Evolutionary conservation across 352 stramenopile species (phyloP), one percentile per base, ranked within the genome.

Genomic region (Phytophthora syringae): DNA sequence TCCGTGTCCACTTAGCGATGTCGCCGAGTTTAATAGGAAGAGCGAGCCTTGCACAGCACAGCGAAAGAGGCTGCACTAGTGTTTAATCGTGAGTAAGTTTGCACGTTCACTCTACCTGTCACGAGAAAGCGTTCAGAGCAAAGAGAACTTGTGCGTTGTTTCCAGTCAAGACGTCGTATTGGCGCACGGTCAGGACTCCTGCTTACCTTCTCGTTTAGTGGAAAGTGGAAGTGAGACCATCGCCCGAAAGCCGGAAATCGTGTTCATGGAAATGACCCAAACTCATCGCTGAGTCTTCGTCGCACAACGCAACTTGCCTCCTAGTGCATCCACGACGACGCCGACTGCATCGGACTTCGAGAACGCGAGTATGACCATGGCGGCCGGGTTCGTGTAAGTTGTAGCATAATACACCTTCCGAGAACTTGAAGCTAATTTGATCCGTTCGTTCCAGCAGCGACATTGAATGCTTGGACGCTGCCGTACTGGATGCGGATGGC

Each of bases 381-480:
- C 49, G 12, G 27, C 37, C 20, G 63, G 42, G 21, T 56, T 66
- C 32, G 36, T 71, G 63, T 71, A 24, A 11, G 21, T 32, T 30
- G 2, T 18, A 5, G 22, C 22, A 15, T 3, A 7, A 1, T 13
- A n/a, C n/a, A n/a, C n/a, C 13, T 36, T 16, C 34, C 30, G 6
- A 30, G 16, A 37, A 37, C 1, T 13, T 9, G 10, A 37, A 21
- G 4, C 13, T 16, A 15, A 9, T 7, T 39, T n/a, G 24, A 10
- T 18, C 27, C 15, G 28, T 40, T 25, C 18, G 10, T 49, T 10
- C 25, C 13, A 44, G 16, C n/a, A 69, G 60, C 32, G 45, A 72
- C 18, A 68, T 67, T 15, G 68, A 72, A 21, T 49, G 53, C 25
- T 18, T 68, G 47, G 68, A 77, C 16, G 47, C 55, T 3, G 39